phyloP scores from a whole-genome alignment of 768 basidiomycete genomes.

The Phallus indusiatus region DNA sequence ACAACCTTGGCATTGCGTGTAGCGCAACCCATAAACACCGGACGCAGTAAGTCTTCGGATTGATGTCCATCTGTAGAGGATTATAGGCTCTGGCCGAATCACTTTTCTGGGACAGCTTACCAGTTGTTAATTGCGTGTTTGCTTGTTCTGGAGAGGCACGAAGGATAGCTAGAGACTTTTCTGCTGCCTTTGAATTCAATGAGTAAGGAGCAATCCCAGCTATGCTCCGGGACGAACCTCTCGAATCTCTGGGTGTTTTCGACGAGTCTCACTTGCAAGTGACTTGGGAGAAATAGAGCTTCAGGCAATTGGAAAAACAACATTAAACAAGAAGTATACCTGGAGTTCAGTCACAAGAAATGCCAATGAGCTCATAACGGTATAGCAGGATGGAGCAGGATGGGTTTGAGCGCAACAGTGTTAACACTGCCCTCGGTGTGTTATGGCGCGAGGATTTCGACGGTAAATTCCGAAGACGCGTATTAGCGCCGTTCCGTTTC shows the following conservation, averaged over 20 bases:
- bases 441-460: no score
- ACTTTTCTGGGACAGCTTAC: slow-evolving; percentile 35
- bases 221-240: slow-evolving; percentile 46
- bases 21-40: slow-evolving; percentile 89
- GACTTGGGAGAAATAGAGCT: slow-evolving; percentile 49
- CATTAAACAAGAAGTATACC: slow-evolving; percentile 24
- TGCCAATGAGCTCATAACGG: slow-evolving; percentile 19
- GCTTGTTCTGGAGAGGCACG: slow-evolving; percentile 78
- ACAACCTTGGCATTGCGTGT: slow-evolving; percentile 93
- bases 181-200: slow-evolving; percentile 51
- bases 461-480: no score
- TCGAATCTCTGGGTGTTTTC: slow-evolving; percentile 88
- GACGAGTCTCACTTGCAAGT: slow-evolving; percentile 76
- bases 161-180: slow-evolving; percentile 75
- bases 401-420: no score
- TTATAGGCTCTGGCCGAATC: no score
- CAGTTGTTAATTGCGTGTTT: slow-evolving; percentile 59
- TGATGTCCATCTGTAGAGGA: slow-evolving; percentile 49
- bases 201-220: no score
- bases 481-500: no score
- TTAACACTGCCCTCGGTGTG: no score
- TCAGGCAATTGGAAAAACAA: background rate
- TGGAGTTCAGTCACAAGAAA: slow-evolving; percentile 52
- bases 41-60: slow-evolving; percentile 71
- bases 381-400: no score